A percentile compares a stretch with the other conserved stretches of the same genome.
phyloP scores from a whole-genome alignment of 2,329 filamentous ascomycete genomes.

The Chrysosporium keratinophilum region DNA sequence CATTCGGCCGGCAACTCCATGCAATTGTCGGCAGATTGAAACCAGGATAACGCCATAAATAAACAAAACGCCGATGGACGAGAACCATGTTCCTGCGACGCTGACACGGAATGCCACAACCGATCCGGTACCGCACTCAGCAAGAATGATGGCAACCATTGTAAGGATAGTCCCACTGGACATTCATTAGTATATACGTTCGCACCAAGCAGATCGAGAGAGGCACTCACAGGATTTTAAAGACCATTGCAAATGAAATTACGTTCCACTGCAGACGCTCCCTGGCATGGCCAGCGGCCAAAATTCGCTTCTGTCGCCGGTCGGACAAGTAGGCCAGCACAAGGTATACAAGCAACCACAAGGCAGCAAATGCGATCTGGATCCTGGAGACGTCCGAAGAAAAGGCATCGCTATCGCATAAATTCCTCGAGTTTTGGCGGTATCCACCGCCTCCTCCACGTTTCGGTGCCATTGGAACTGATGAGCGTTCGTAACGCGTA shows the following conservation, averaged over 20 bases:
- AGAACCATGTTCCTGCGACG: constrained; percentile 1
- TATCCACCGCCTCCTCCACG: constrained; percentile 11
- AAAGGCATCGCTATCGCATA: constrained; percentile 8
- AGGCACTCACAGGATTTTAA: constrained; percentile 2
- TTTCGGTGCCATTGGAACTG: constrained; percentile 11
- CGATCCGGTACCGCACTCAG: neutral
- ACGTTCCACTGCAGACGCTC: constrained; percentile 10
- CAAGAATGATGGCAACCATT: neutral
- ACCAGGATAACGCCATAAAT: constrained; percentile 12
- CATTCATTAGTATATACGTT: neutral
- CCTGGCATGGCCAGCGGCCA: constrained; percentile 5
- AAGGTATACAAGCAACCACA: constrained; percentile 9
- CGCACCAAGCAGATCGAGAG: neutral
- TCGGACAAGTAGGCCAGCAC: neutral
- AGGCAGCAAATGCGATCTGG: constrained; percentile 2
- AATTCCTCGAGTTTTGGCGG: neutral
- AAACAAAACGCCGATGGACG: neutral
- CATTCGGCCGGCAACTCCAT: neutral
- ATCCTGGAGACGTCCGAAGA: neutral
- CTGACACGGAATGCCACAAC: neutral
- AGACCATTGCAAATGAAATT: neutral
- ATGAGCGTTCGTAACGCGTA: neutral
- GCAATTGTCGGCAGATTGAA: constrained; percentile 12
- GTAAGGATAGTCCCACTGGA: constrained; percentile 3
- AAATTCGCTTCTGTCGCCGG: constrained; percentile 2